Base-by-base conservation (phyloP, 345 rosid genomes). In the Corchorus capsularis region DNA sequence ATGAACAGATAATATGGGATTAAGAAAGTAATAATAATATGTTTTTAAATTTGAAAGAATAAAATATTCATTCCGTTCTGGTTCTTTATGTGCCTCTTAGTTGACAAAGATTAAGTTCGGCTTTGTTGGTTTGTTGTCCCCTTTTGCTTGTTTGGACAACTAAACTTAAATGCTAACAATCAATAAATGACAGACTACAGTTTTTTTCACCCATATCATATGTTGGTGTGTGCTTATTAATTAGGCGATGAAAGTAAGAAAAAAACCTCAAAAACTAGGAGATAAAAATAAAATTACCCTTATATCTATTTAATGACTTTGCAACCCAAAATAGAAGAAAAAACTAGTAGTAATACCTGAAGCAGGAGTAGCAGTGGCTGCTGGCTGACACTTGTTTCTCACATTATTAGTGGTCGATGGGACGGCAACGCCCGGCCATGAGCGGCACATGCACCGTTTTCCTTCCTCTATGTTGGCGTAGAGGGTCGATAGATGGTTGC, bases 371-470 rank as follows among this genome's bases (percentile, higher is more conserved):
- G 47, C 32, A 16, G 35, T 22, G 4, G 16, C n/a, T 5, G 10
- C 46, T 53, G 39, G 47, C 8, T 53, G 62, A 19, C 10, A 17
- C 27, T 17, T 52, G 73, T 34, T 45, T 52, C 4, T 11, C 27
- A 59, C 16, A 52, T 2, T 5, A 53, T 69, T 70, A 37, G 6
- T 70, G 35, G 62, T 17, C 0, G 74, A 53, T 37, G 49, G 49
- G 11, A 6, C 13, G 55, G 60, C 76, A 60, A 73, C 59, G 17
- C 76, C 45, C 10, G 76, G 91, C 94, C 94, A 90, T 4, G 91
- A 64, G 64, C 74, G 79, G 88, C 90, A 83, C 77, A 75, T 67
- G 86, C 92, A 90, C 78, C 73, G 92, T 53, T 80, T 83, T 14
- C 87, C 90, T 37, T 67, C 46, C n/a, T 88, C 89, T 9, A 90